phyloP scores from a whole-genome alignment of 129 eudicot species.

The Solidago caesia region DNA sequence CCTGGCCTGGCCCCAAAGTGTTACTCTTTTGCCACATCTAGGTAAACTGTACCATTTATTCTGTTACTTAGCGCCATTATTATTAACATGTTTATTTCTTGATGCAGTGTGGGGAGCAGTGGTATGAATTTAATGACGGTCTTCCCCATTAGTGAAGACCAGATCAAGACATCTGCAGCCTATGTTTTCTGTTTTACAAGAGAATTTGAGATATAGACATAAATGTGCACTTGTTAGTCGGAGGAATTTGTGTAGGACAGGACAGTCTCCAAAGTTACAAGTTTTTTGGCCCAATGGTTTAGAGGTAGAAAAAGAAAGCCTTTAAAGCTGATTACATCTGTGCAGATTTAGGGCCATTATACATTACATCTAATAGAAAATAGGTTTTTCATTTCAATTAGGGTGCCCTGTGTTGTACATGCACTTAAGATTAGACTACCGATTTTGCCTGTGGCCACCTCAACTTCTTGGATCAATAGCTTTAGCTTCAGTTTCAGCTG shows the following conservation, averaged over 20 bases:
- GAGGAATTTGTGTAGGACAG: constrained; percentile 8
- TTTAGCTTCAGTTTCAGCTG: not conserved
- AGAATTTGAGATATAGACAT: constrained; percentile 37
- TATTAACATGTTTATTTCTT: constrained; percentile 2
- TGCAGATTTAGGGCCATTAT: not conserved
- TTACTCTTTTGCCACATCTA: not conserved
- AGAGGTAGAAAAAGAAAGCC: not conserved
- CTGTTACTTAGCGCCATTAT: not conserved
- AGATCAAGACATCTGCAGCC: constrained; percentile 79
- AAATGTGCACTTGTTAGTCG: not conserved
- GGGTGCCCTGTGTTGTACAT: constrained; percentile 10
- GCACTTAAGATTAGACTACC: constrained; percentile 6
- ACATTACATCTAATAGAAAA: constrained; percentile 12
- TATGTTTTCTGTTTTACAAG: constrained; percentile 79
- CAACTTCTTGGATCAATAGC: constrained; percentile 10
- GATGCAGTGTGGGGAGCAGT: constrained; percentile 62
- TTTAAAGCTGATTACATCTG: not conserved
- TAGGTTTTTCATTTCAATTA: not conserved
- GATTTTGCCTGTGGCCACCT: constrained; percentile 16
- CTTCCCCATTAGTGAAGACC: constrained; percentile 49
- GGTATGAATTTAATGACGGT: constrained; percentile 92
- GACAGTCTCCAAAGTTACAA: not conserved
- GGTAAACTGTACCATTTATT: not conserved
- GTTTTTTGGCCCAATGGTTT: not conserved
- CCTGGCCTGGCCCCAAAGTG: not conserved